Evolutionary conservation across 805 yeast genomes (phyloP).

Genomic region (Candida parachauliodes): DNA sequence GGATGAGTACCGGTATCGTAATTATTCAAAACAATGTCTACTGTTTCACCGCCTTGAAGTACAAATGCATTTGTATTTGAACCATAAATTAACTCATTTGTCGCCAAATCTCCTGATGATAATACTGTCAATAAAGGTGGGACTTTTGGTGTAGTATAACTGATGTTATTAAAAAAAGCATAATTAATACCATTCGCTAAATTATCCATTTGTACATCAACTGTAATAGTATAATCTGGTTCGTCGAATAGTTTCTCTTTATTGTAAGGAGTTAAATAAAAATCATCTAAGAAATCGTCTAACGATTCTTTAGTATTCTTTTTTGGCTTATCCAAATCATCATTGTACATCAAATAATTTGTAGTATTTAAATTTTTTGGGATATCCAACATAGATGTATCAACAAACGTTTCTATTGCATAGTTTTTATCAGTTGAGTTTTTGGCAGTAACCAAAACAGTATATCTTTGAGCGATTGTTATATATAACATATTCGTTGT

Average conservation of each 20-base stretch:
- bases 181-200: conserved; percentile 72
- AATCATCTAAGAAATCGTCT: conserved; percentile 63
- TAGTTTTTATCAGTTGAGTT: conserved; percentile 41
- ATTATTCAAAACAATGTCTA: conserved; percentile 77
- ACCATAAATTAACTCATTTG: conserved; percentile 64
- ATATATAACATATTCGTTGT: conserved; percentile 54
- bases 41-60: conserved; percentile 55
- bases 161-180: conserved; percentile 68
- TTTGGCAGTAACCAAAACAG: conserved; percentile 63
- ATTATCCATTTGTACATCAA: conserved; percentile 63
- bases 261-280: conserved; percentile 58
- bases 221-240: conserved; percentile 59
- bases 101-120: conserved; percentile 55
- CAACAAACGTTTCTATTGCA: conserved; percentile 59
- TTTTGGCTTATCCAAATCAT: conserved; percentile 16
- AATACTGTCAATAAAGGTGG: conserved; percentile 67
- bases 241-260: conserved; percentile 44
- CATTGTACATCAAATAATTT: conserved; percentile 52
- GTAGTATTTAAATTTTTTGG: conserved; percentile 53
- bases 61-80: conserved; percentile 63
- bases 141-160: conserved; percentile 63
- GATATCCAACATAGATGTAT: conserved; percentile 65
- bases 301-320: conserved; percentile 25
- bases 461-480: conserved; percentile 78
- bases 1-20: conserved; percentile 78